phyloP scores from a whole-genome alignment of 2,329 filamentous ascomycete genomes.

The Alternaria gansuensis region DNA sequence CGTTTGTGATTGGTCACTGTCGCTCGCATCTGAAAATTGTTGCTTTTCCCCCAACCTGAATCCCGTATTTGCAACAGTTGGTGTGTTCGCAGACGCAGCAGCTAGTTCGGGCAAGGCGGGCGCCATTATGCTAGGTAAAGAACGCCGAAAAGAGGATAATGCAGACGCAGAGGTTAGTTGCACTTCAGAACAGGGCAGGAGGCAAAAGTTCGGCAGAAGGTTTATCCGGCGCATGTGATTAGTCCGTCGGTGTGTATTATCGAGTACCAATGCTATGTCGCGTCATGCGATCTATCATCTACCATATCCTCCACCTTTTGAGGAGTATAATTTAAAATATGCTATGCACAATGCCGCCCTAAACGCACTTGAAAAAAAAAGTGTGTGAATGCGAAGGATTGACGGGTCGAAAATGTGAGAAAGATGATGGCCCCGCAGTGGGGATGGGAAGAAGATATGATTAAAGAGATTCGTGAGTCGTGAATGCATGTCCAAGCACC shows the following conservation, averaged over 20 bases:
- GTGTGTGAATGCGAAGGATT: constrained; percentile 28
- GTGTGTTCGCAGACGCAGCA: constrained; percentile 2
- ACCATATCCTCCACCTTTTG: constrained; percentile 33
- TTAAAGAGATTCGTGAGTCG: constrained; percentile 49
- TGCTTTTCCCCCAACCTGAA: constrained; percentile 27
- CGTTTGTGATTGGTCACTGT: constrained; percentile 37
- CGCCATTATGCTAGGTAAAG: constrained; percentile 19
- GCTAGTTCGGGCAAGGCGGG: constrained; percentile 13
- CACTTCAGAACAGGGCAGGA: constrained; percentile 19
- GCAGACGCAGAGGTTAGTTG: constrained; percentile 16
- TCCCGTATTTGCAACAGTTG: constrained; percentile 10
- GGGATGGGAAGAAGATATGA: constrained; percentile 22
- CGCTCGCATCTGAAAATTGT: constrained; percentile 31
- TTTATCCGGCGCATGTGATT: constrained; percentile 37
- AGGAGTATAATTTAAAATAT: constrained; percentile 25
- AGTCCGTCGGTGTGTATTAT: constrained; percentile 31
- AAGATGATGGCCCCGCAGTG: constrained; percentile 16
- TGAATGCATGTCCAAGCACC: constrained; percentile 43
- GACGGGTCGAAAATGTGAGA: constrained; percentile 20
- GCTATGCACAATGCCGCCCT: constrained; percentile 37
- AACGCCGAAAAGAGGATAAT: constrained; percentile 9
- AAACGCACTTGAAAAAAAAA: constrained; percentile 8
- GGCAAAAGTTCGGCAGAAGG: constrained; percentile 27
- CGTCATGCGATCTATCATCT: constrained; percentile 36
- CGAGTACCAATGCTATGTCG: constrained; percentile 23